These are phyloP conservation scores for Fragaria ananassa DNA, from an alignment of 306 rosid species.

Conservation along the genomic window DNA sequence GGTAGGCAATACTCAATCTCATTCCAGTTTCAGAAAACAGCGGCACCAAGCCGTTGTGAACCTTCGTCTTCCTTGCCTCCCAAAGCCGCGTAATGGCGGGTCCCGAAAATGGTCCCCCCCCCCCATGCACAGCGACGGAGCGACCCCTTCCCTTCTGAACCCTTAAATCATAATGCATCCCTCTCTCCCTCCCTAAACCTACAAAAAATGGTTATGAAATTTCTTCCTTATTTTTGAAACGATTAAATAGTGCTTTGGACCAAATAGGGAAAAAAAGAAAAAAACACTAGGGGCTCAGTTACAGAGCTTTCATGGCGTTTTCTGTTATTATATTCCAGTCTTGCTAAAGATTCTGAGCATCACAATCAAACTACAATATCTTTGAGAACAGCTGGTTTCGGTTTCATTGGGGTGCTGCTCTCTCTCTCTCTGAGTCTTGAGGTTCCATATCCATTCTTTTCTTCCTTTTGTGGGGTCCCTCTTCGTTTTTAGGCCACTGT, in stretches of 20 bases:
- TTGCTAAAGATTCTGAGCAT: constrained; percentile 23
- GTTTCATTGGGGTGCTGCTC: constrained; percentile 12
- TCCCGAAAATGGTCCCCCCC: constrained; percentile 9
- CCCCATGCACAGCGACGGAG: constrained; percentile 8
- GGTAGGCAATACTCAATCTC: background rate
- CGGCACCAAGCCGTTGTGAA: background rate
- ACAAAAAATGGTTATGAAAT: background rate
- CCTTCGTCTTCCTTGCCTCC: background rate
- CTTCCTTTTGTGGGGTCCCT: constrained; percentile 35
- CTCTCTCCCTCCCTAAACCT: background rate
- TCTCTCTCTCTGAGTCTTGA: constrained; percentile 7
- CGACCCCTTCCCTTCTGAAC: constrained; percentile 7
- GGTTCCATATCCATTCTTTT: constrained; percentile 15
- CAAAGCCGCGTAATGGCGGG: constrained; percentile 42
- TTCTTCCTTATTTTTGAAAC: background rate
- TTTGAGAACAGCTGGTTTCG: constrained; percentile 34
- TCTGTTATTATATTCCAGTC: constrained; percentile 13
- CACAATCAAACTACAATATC: constrained; percentile 16
- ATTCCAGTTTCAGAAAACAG: background rate
- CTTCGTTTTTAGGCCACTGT: constrained; percentile 25
- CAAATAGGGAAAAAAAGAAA: background rate
- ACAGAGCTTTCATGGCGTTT: constrained; percentile 23
- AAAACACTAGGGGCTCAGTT: background rate
- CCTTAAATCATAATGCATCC: background rate
- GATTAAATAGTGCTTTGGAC: background rate